Base-by-base conservation (phyloP, 129 eudicot genomes). In the Erigeron canadensis region DNA sequence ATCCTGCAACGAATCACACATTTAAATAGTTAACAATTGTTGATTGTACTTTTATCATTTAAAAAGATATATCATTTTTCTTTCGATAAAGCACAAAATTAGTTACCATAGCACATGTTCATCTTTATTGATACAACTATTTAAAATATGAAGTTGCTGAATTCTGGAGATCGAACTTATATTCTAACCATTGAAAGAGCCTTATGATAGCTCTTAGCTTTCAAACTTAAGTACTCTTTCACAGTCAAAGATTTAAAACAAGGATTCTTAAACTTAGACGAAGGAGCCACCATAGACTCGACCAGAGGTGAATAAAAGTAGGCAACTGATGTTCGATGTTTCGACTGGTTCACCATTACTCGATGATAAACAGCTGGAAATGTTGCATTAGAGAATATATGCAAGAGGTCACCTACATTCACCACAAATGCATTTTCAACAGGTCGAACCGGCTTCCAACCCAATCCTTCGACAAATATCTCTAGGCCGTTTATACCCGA, bases 391-490 rank as follows among this genome's bases (percentile, higher is more conserved):
- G 91, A 87, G 5, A 87, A 63, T 4, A 90, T 79, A 6, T 90
- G 87, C 37, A 87, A 16, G 0, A 87, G 73, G 64, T 90, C 95
- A 8, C 95, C 95, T 6, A 85, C 58, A 67, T 87, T 87, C 38
- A 90, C 86, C 7, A 85, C 78, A 7, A 90, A 67, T 37, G 91
- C 87, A 2, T 81, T 88, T 0, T 81, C 42, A 1, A 82, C 67
- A 0, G 89, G 95, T 10, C 54, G 44, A 2, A 90, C 89, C 0
- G 78, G n/a, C 5, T 34, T 59, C 97, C 97, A 90, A 16, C 89
- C 95, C 16, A 42, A 10, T 34, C 81, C 84, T 19, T 85, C 88
- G 21, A 46, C 57, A 48, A 64, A 70, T 40, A 85, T 46, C 74
- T 90, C 88, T 46, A 90, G 80, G 22, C 97, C 97, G 0, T 53